Evolutionary conservation across 768 basidiomycete genomes (phyloP).

Genomic region (Trametes villosa): DNA sequence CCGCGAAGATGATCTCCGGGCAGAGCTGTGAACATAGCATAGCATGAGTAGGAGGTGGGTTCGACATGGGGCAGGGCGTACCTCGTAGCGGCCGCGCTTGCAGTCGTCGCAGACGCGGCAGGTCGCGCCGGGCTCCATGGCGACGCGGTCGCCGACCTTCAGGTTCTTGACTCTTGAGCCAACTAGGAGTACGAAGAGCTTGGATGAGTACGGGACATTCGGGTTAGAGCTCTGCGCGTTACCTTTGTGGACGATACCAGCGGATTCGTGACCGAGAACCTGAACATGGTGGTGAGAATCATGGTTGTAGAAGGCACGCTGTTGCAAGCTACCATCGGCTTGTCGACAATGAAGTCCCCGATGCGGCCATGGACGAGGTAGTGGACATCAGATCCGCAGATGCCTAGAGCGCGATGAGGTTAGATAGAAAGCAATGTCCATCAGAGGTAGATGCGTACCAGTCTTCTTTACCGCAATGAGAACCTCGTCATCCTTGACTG

Average conservation of each 20-base stretch:
- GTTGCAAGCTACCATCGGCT: slow-evolving; percentile 65
- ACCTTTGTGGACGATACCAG: slow-evolving; percentile 79
- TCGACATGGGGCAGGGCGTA: slow-evolving; percentile 34
- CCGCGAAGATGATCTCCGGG: slow-evolving; percentile 84
- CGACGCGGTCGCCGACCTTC: slow-evolving; percentile 84
- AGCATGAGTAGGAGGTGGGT: neutral
- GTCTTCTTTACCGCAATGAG: slow-evolving; percentile 93
- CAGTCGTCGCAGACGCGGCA: slow-evolving; percentile 86
- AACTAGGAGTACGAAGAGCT: slow-evolving; percentile 48
- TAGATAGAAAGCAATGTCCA: neutral
- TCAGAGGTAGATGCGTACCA: slow-evolving; percentile 49
- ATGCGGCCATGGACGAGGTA: slow-evolving; percentile 81
- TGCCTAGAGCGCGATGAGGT: slow-evolving; percentile 52
- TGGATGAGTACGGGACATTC: no score
- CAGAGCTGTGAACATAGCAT: slow-evolving; percentile 75
- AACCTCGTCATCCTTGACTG: slow-evolving; percentile 76
- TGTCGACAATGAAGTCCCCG: slow-evolving; percentile 77
- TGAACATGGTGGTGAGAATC: slow-evolving; percentile 34
- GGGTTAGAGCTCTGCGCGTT: slow-evolving; percentile 5
- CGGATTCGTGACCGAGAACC: slow-evolving; percentile 95
- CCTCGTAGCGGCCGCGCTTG: slow-evolving; percentile 84
- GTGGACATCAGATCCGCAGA: slow-evolving; percentile 92
- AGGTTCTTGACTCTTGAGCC: slow-evolving; percentile 77
- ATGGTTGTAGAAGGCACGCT: neutral
- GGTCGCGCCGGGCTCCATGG: slow-evolving; percentile 88